Evolutionary conservation across 441 rosid species (phyloP), one percentile per base, ranked within the genome.

Genomic region (Melastoma candidum): DNA sequence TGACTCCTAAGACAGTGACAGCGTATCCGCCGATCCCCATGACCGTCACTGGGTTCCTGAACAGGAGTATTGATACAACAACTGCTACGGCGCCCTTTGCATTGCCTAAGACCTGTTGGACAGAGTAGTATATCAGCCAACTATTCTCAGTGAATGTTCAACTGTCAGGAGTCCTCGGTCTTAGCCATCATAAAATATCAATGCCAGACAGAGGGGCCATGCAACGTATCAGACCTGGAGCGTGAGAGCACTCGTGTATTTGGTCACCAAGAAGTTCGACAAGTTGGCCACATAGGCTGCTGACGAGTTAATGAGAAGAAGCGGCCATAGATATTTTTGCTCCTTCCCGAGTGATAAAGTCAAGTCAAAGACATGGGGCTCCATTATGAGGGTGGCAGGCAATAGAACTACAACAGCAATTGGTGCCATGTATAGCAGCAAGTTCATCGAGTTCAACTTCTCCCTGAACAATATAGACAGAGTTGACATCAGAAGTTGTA

Each of bases 81-180:
- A 87, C 94, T 1, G 95, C 98, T 27, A 84, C 95, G 4, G 95
- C 98, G 12, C 97, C 96, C 70, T 92, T 92, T 3, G 98, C 98
- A 63, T 92, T 92, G 56, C 98, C 98, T 48, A 92, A 65, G 22
- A 88, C 97, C 98, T 92, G 84, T 22, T 57, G 17, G 49, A 11
- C 5, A 6, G 8, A 8, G 8, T 6, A 6, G 7, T 32, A 32
- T 32, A 32, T 32, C 8, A 32, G 41, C 41, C 41, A 32, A 32
- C 41, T 32, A 8, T 29, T 6, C 36, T 29, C 36, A 6, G 7
- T 3, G 3, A 29, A 32, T 0, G 3, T 44, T 4, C 17, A 13
- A 14, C 36, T 29, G 36, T 6, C 36, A 6, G 7, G 36, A 29
- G 7, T 29, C 36, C 3, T 29, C 7, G 36, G 36, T 29, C 36